These are phyloP conservation scores for Hygrophoropsis aurantiaca DNA, from an alignment of 768 basidiomycete species.

Conservation along the genomic window DNA sequence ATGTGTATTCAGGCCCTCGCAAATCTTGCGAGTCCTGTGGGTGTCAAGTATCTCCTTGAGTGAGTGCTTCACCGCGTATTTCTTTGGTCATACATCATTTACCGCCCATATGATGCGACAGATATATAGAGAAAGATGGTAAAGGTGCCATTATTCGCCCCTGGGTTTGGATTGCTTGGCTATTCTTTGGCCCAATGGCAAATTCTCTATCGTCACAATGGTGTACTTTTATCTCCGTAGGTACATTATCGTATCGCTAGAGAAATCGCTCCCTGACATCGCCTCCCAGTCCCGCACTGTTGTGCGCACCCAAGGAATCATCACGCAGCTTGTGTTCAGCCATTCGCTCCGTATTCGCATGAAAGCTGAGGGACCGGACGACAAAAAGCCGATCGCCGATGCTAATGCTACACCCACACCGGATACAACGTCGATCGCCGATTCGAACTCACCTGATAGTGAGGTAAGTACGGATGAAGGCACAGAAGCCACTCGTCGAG, in stretches of 20 bases:
- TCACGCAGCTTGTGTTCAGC: conserved; percentile 56
- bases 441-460: conserved; percentile 10
- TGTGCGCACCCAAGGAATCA: conserved; percentile 49
- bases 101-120: conserved; percentile 15
- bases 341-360: conserved; percentile 59
- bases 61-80: conserved; percentile 13
- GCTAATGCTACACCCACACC: conserved; percentile 5
- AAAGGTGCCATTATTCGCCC: conserved; percentile 51
- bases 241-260: conserved; percentile 11
- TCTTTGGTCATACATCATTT: not conserved
- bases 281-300: conserved; percentile 37
- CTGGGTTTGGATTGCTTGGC: conserved; percentile 64
- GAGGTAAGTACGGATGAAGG: conserved; percentile 6
- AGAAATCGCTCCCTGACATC: not conserved
- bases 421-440: conserved; percentile 12
- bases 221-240: conserved; percentile 44
- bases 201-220: conserved; percentile 48
- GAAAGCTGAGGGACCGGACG: conserved; percentile 15
- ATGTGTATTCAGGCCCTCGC: conserved; percentile 13
- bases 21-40: conserved; percentile 27
- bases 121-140: conserved; percentile 58
- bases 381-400: not conserved
- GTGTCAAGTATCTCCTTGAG: conserved; percentile 31
- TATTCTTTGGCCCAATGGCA: conserved; percentile 48
- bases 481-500: conserved; percentile 3